Base-by-base conservation (phyloP, 768 basidiomycete species). In the Paxillus rubicundulus region DNA sequence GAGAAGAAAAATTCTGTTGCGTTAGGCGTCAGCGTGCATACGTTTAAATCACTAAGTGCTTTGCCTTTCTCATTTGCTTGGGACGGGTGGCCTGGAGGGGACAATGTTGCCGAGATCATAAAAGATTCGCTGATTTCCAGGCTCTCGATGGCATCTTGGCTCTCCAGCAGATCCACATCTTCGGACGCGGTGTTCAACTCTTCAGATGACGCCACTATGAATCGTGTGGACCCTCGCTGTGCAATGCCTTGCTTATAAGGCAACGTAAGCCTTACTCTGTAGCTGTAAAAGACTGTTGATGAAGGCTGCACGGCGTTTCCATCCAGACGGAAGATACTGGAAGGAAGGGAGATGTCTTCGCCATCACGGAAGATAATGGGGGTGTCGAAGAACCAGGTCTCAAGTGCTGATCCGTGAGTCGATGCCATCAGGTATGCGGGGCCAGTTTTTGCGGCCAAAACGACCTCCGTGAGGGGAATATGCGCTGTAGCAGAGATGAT, bases 91-190 rank as follows among this genome's bases (percentile, higher is more conserved):
- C 51, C 45, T 14, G 59, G 47, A 24, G 62, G 21, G 40, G 68
- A 58, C 14, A 79, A 55, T 14, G 81, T 60, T 30, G 82, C 74
- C 53, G 73, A 78, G 8, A 81, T 84, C 20, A 91, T 75, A 66
- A 92, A 92, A 16, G 70, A 77, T 61, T 90, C 85, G 59, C 80
- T 80, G 48, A 92, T 92, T 67, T 90, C 89, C 43, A 89, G 65
- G 16, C 57, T 63, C 30, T 84, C 82, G 9, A 61, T 58, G 40
- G 53, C 55, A 56, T 56, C 60, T 20, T 45, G 53, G 14, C 62
- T 60, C 18, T 69, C 58, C n/a, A 32, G 10, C 5, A 16, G 7
- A 21, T 9, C 18, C 5, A 1, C 18, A 14, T 54, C 45, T 44
- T 49, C 54, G 17, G 45, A 46, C 7, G 5, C 42, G 30, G 33